Base-by-base conservation (phyloP, 805 yeast genomes). In the Candida anglica region DNA sequence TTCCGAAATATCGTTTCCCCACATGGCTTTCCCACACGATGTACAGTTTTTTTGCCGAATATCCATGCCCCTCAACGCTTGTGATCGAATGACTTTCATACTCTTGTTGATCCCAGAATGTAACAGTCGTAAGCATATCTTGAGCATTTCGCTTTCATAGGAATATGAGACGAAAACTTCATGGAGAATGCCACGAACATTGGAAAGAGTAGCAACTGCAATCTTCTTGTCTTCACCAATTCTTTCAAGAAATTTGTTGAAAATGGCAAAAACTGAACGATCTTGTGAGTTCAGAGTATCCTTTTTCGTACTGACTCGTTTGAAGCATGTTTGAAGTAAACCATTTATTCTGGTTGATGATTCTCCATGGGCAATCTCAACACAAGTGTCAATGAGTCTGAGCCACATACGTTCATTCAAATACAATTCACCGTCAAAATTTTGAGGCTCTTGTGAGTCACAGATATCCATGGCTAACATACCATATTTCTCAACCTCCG, bases 1-100 rank as follows among this genome's bases (percentile, higher is more conserved):
- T 2, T 75, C 60, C 16, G 69, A 61, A 2, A 83, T 51, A 2
- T 77, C 75, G 2, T 74, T 53, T 0, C 96, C 96, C 79, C 88
- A 81, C 21, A 88, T 60, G 15, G 63, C 62, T 41, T 77, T 78
- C 1, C 86, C 89, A 56, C 97, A 89, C 0, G 81, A 74, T 22
- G 82, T 82, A 54, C 97, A 89, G 30, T 70, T 75, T 18, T 58
- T 60, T 1, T 68, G 43, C n/a, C 39, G 51, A 3, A 65, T 47
- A 6, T 44, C 30, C 87, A 94, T 82, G 0, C 96, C 97, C 23
- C 60, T 54, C 0, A 65, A 43, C 15, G 72, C 62, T 21, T 66
- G 61, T 2, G 46, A 40, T 9, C 71, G 63, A 8, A 81, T 58
- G 2, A 47, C 42, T 9, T 63, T 50, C 50, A 80, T 57, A 39